These are phyloP conservation scores for Tetracladium maxilliforme DNA, from an alignment of 2,329 filamentous ascomycete species.

Conservation along the genomic window DNA sequence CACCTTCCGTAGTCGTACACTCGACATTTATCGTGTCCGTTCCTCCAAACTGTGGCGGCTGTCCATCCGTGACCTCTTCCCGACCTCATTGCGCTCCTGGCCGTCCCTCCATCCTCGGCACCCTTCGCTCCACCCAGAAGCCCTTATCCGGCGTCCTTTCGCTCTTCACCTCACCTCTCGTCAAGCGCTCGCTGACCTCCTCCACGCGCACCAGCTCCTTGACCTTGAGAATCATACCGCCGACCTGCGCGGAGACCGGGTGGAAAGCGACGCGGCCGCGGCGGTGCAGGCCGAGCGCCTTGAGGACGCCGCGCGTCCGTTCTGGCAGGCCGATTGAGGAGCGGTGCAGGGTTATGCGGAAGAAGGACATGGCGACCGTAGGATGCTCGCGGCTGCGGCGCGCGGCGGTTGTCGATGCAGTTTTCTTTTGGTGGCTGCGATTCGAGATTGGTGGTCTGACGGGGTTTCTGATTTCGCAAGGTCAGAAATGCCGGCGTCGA, in stretches of 20 bases:
- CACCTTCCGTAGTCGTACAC: too few species aligned
- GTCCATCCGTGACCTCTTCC: too few species aligned
- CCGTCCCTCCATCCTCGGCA: conserved; percentile 10
- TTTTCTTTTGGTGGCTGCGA: too few species aligned
- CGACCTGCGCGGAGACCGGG: conserved; percentile 49
- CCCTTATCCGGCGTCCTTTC: conserved; percentile 51
- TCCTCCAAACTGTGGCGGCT: too few species aligned
- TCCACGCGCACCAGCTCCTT: conserved; percentile 58
- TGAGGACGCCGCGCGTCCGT: conserved; percentile 49
- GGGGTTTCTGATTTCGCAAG: too few species aligned
- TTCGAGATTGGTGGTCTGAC: too few species aligned
- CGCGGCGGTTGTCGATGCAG: too few species aligned
- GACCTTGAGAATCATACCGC: conserved; percentile 62
- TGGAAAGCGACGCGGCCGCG: conserved; percentile 62
- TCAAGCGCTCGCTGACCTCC: conserved; percentile 46
- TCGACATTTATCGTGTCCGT: too few species aligned
- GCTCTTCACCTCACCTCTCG: conserved; percentile 42
- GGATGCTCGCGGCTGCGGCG: too few species aligned
- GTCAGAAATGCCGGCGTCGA: too few species aligned
- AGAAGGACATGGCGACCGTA: conserved; percentile 38
- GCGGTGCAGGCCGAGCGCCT: conserved; percentile 56
- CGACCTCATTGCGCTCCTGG: too few species aligned
- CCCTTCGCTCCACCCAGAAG: conserved; percentile 46
- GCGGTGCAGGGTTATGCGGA: conserved; percentile 59
- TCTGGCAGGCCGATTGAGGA: conserved; percentile 57